Evolutionary conservation across 176 grass and related monocot species (phyloP), one percentile per base, ranked within the genome.

Genomic region (Calamus simplicifolius): DNA sequence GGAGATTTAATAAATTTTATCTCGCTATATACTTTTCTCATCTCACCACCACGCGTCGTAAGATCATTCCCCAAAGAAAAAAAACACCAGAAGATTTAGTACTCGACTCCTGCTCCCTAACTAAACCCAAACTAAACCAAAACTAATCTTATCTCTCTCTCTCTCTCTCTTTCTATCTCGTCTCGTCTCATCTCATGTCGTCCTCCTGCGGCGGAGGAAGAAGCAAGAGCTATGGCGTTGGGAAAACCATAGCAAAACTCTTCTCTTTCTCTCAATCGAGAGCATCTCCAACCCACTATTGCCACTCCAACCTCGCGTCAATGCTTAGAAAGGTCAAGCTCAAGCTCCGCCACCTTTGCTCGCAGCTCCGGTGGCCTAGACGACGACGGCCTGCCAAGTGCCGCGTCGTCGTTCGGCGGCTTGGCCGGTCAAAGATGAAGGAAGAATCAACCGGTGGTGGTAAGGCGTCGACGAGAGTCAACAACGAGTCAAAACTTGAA

Each of bases 351-450:
- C 60, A 69, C 70, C 54, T 80, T 50, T 66, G 71, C 18, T 65
- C 58, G 21, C 75, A 71, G 54, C 76, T 77, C 52, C 79, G 87
- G 61, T 77, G 78, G 21, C 71, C 73, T 13, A 79, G 77, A 10
- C 55, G 66, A 10, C 55, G 66, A 60, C 81, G 93, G 1, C 75
- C 73, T 4, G 5, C 75, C 17, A 95, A 89, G 79, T 1, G 55
- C 19, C 48, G 63, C 29, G 79, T 95, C 0, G 57, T 69, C 53
- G 72, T 85, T 27, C 73, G 69, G 3, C 58, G 58, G 1, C 54
- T 64, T 14, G 23, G 49, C 2, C 31, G 10, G 16, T 2, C 54
- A 48, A 74, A 19, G 4, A 4, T 62, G 28, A 56, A 76, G 52
- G 62, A 50, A 16, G 25, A 61, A 12, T 18, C 29, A 2, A 25